A percentile compares a stretch with the other conserved stretches of the same genome.
Conservation (phyloP, 1,284 basidiomycete species). For the Apiotrichum gracile region DNA sequence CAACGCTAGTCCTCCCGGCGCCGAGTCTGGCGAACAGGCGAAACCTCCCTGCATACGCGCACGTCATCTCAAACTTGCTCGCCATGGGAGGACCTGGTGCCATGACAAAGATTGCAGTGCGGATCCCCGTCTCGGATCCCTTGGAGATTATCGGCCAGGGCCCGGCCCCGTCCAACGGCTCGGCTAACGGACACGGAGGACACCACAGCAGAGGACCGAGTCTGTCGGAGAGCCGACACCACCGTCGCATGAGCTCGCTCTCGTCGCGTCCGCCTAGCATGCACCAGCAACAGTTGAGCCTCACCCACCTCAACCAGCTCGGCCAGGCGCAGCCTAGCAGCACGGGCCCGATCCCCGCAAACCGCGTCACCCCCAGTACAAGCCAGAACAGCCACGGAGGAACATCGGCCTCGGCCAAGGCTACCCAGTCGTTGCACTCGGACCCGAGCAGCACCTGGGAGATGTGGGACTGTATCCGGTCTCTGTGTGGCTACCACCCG, state of each 20-base stretch:
- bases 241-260: constrained; percentile 41
- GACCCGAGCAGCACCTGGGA: constrained; percentile 88
- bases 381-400: constrained; percentile 39
- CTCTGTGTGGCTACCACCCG: constrained; percentile 78
- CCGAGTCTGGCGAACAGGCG: constrained; percentile 67
- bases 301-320: constrained; percentile 12
- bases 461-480: constrained; percentile 92
- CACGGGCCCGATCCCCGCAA: background rate
- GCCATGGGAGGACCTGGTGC: constrained; percentile 53
- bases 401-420: background rate
- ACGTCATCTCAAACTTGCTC: constrained; percentile 75
- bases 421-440: background rate
- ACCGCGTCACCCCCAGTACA: constrained; percentile 10
- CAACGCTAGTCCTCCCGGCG: constrained; percentile 79
- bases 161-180: constrained; percentile 11
- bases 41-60: constrained; percentile 84
- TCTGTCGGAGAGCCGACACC: constrained; percentile 13
- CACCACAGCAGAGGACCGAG: background rate
- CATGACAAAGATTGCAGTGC: constrained; percentile 66
- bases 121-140: constrained; percentile 72
- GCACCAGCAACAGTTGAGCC: constrained; percentile 33
- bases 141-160: constrained; percentile 36
- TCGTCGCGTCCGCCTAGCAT: constrained; percentile 35
- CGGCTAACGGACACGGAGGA: background rate
- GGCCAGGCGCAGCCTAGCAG: background rate